A percentile compares a stretch with the other conserved stretches of the same genome.
phyloP scores from a whole-genome alignment of 257 asterid genomes.

The Jacaranda copaia region DNA sequence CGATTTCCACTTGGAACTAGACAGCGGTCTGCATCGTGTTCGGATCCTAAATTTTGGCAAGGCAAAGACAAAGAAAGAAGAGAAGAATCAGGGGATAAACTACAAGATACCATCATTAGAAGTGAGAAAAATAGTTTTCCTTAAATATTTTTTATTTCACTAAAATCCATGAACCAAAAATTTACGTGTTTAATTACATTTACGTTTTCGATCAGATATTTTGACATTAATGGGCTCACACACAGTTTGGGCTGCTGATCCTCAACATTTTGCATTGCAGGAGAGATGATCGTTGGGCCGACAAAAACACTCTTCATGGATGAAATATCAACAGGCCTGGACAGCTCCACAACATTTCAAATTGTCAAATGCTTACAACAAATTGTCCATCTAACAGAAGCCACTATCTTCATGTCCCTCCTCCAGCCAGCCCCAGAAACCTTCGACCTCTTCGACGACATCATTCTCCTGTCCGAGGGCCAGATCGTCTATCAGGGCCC shows the following conservation, averaged over 20 bases:
- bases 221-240: no score
- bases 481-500: constrained; percentile 77
- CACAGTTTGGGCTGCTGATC: neutral
- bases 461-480: constrained; percentile 71
- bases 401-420: constrained; percentile 72
- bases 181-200: no score
- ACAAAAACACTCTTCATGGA: constrained; percentile 72
- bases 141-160: no score
- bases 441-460: constrained; percentile 72
- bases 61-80: no score
- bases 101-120: no score
- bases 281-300: constrained; percentile 82
- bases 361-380: constrained; percentile 74
- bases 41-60: neutral
- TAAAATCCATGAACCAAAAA: neutral
- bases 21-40: no score
- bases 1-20: no score
- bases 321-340: constrained; percentile 79
- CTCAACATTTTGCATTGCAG: constrained; percentile 34
- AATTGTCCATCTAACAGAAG: constrained; percentile 66
- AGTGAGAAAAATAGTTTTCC: no score
- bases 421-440: constrained; percentile 87
- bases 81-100: no score
- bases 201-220: no score
- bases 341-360: constrained; percentile 80